phyloP scores from a whole-genome alignment of 2,329 filamentous ascomycete genomes.

The Scopulariopsis brevicaulis region DNA sequence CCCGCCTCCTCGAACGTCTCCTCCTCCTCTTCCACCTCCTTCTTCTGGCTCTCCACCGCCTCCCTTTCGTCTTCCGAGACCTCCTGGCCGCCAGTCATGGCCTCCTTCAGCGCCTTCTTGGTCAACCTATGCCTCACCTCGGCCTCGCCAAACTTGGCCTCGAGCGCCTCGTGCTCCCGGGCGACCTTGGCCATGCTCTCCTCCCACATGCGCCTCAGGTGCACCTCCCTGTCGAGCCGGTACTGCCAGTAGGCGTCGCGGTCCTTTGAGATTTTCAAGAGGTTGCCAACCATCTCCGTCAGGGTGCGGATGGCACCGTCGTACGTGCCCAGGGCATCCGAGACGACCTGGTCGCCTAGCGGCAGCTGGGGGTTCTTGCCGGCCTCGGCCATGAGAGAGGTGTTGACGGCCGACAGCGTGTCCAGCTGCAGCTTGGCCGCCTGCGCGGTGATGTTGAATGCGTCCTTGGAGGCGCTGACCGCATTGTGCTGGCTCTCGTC shows the following conservation, averaged over 20 bases:
- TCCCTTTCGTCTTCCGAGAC: neutral
- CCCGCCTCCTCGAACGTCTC: slow-evolving; percentile 19
- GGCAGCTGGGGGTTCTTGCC: slow-evolving; percentile 49
- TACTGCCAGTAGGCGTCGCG: slow-evolving; percentile 97
- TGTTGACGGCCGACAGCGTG: slow-evolving; percentile 73
- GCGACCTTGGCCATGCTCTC: slow-evolving; percentile 98
- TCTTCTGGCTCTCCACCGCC: slow-evolving; percentile 16
- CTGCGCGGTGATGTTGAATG: slow-evolving; percentile 93
- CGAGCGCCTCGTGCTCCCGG: slow-evolving; percentile 82
- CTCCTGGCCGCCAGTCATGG: slow-evolving; percentile 35
- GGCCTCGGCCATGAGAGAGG: slow-evolving; percentile 66
- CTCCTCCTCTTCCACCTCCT: slow-evolving; percentile 10
- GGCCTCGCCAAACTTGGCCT: slow-evolving; percentile 77
- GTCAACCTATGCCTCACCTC: slow-evolving; percentile 84
- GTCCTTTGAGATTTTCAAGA: slow-evolving; percentile 86
- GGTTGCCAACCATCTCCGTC: slow-evolving; percentile 71
- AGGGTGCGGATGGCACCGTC: slow-evolving; percentile 83
- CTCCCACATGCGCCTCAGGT: slow-evolving; percentile 94
- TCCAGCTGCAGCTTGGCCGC: slow-evolving; percentile 90
- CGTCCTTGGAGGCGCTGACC: slow-evolving; percentile 71
- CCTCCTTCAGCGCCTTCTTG: slow-evolving; percentile 80
- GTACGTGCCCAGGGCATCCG: slow-evolving; percentile 73
- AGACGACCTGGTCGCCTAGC: slow-evolving; percentile 65
- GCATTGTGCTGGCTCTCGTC: slow-evolving; percentile 67
- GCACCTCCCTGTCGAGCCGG: slow-evolving; percentile 78